phyloP scores from a whole-genome alignment of 495 filamentous ascomycete genomes.

The Neurospora terricola region DNA sequence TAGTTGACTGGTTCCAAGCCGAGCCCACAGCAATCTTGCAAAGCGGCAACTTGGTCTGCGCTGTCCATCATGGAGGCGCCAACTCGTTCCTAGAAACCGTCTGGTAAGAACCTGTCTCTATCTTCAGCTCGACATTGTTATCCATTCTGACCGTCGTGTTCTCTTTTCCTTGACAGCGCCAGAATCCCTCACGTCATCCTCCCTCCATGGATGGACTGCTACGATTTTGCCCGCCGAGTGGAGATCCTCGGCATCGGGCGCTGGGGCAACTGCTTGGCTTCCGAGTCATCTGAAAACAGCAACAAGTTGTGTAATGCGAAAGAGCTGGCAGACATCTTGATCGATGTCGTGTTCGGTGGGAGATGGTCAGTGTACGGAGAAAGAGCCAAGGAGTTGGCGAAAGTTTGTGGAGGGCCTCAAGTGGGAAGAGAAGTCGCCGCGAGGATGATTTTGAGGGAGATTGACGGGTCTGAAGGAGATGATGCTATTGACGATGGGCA shows the following conservation, averaged over 20 bases:
- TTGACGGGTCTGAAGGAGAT: neutral
- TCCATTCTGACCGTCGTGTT: neutral
- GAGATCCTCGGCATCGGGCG: slow-evolving; percentile 43
- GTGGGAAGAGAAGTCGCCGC: slow-evolving; percentile 17
- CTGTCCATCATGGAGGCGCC: slow-evolving; percentile 36
- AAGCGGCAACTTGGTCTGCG: slow-evolving; percentile 25
- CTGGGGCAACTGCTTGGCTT: slow-evolving; percentile 28
- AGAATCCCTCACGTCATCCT: slow-evolving; percentile 43
- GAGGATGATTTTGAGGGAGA: slow-evolving; percentile 13
- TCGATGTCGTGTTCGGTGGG: slow-evolving; percentile 15
- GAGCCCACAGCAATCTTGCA: slow-evolving; percentile 29
- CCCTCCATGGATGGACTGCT: slow-evolving; percentile 45
- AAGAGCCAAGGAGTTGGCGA: slow-evolving; percentile 14
- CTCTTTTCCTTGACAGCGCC: slow-evolving; percentile 18
- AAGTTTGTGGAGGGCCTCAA: slow-evolving; percentile 8
- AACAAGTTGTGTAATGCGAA: slow-evolving; percentile 4
- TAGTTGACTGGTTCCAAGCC: slow-evolving; percentile 28
- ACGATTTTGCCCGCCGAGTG: slow-evolving; percentile 41
- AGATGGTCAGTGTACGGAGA: slow-evolving; percentile 5
- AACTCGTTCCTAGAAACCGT: slow-evolving; percentile 36
- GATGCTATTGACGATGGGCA: neutral
- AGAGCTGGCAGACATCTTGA: slow-evolving; percentile 12
- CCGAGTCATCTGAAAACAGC: neutral
- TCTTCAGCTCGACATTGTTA: neutral
- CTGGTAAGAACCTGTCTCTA: slow-evolving; percentile 12